Conservation (phyloP, 2,329 filamentous ascomycete genomes). For the Curvularia sp. region DNA sequence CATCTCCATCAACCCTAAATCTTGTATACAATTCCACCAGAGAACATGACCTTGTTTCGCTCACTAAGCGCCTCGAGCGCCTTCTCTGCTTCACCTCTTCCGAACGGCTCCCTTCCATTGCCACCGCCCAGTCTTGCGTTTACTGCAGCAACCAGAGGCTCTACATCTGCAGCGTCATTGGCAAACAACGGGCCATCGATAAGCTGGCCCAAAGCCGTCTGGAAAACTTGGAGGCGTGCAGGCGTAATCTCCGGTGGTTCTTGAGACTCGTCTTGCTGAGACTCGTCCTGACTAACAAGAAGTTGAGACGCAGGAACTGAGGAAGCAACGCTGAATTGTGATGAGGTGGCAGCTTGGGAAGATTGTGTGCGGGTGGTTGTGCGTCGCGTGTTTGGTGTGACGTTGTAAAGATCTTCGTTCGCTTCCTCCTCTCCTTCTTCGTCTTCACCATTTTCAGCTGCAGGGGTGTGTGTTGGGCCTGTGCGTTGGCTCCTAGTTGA, state of each 20-base stretch:
- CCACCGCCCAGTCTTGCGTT: slow-evolving; percentile 73
- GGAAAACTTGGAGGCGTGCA: slow-evolving; percentile 75
- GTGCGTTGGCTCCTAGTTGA: slow-evolving; percentile 44
- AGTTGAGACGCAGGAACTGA: slow-evolving; percentile 79
- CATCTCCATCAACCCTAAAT: slow-evolving; percentile 31
- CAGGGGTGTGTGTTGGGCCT: slow-evolving; percentile 40
- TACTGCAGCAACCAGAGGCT: slow-evolving; percentile 77
- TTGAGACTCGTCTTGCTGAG: slow-evolving; percentile 41
- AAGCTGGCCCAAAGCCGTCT: slow-evolving; percentile 79
- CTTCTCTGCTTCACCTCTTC: slow-evolving; percentile 72
- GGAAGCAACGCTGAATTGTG: slow-evolving; percentile 76
- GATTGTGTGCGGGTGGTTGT: slow-evolving; percentile 44
- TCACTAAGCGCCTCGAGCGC: slow-evolving; percentile 82
- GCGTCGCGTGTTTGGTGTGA: slow-evolving; percentile 59
- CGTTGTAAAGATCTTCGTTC: slow-evolving; percentile 62
- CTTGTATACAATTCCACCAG: slow-evolving; percentile 60
- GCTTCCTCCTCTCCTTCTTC: slow-evolving; percentile 61
- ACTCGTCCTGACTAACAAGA: slow-evolving; percentile 58
- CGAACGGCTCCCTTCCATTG: slow-evolving; percentile 67
- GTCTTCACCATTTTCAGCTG: slow-evolving; percentile 49
- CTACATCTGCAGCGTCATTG: slow-evolving; percentile 80
- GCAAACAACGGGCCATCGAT: slow-evolving; percentile 84
- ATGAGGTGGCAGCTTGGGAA: slow-evolving; percentile 49
- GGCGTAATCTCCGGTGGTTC: slow-evolving; percentile 61
- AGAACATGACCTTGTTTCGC: slow-evolving; percentile 83